Evolutionary conservation across 163 green algal species (phyloP).

Genomic region (Volvox carteri): DNA sequence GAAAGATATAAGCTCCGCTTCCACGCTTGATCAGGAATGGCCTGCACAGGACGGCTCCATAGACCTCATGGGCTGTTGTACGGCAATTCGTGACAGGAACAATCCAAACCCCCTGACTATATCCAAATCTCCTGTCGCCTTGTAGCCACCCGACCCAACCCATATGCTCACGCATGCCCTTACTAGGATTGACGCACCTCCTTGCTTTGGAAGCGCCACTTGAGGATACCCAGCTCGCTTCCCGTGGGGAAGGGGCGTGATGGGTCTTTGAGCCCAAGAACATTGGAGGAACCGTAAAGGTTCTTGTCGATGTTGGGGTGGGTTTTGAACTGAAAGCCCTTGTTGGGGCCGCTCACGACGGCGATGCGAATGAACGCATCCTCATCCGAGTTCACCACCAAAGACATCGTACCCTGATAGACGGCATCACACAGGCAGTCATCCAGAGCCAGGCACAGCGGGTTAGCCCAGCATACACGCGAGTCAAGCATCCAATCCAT

Average conservation of each 20-base stretch:
- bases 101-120: too few species aligned
- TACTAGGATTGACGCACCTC: constrained; percentile 60
- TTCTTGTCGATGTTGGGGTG: constrained; percentile 99
- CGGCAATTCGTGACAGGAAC: too few species aligned
- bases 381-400: constrained; percentile 90
- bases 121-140: too few species aligned
- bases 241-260: constrained; percentile 94
- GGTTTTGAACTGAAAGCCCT: constrained; percentile 99
- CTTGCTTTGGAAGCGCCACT: constrained; percentile 95
- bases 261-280: constrained; percentile 95
- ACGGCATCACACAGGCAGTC: background rate
- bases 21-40: too few species aligned
- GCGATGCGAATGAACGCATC: constrained; percentile 85
- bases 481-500: background rate
- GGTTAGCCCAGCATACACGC: background rate
- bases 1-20: too few species aligned
- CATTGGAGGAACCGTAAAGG: constrained; percentile 78
- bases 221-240: constrained; percentile 94
- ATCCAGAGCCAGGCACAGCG: too few species aligned
- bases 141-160: too few species aligned
- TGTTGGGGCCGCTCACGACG: constrained; percentile 78
- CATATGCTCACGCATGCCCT: too few species aligned
- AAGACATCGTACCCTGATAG: constrained; percentile 88
- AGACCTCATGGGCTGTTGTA: too few species aligned
- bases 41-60: too few species aligned